Evolutionary conservation across 75 land plant species (phyloP), one percentile per base, ranked within the genome.

Genomic region (Pinus tabuliformis): DNA sequence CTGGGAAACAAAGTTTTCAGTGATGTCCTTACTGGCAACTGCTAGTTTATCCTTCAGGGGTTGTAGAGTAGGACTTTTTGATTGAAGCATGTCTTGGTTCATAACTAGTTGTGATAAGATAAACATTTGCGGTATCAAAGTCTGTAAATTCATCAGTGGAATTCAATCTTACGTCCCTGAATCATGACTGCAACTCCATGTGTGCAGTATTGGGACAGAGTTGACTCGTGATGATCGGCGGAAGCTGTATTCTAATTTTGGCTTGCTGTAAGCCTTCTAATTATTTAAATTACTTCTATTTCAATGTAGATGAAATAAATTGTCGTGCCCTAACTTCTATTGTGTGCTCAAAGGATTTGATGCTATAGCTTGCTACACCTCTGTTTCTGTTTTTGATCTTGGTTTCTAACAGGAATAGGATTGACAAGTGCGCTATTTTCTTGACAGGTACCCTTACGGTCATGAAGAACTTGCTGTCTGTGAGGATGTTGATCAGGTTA

Each of bases 401-500:
- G n/a, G 62, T 60, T 60, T 60, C 62, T 20, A 60, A 20, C 21
- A 49, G 54, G 54, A 49, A 9, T 49, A 49, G 54, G 54, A 49
- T 9, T 49, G 54, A 49, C 54, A 49, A 49, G 54, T 9, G 11
- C 54, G 54, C 11, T 49, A 11, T 49, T 78, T 17, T 6, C 39
- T 24, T 39, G 45, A 30, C 81, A 96, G 99, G 63, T 89, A 92
- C 76, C 99, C 99, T 14, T 96, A 96, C 81, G 99, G 99, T 11
- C 99, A 94, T 79, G 99, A 96, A 77, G 99, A 96, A 70, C 90
- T 96, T 80, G 95, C 97, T 82, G 77, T 92, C 52, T 90, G 93
- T 84, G 99, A 96, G 75, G 99, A 96, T 75, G 81, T 90, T 75
- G 99, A 96, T 75, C 94, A 91, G 97, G 99, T 96, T 76, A 13